phyloP scores from a whole-genome alignment of 768 basidiomycete species.

The Termitomyces sp. region DNA sequence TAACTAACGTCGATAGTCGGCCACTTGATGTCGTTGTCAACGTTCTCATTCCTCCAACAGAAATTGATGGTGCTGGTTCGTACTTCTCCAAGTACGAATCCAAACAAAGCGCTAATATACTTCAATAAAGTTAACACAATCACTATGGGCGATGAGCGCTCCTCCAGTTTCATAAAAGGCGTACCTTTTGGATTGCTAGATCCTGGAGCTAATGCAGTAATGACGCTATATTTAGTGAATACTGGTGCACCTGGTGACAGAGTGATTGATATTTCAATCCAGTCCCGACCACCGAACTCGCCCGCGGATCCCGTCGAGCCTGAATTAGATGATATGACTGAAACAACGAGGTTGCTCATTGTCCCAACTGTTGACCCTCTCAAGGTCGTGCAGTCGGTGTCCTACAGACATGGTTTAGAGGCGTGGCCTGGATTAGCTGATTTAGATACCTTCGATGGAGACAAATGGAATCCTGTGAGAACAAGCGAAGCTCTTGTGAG shows the following conservation, averaged over 20 bases:
- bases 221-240: conserved; percentile 60
- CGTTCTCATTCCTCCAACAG: conserved; percentile 75
- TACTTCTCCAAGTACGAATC: conserved; percentile 1
- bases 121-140: conserved; percentile 50
- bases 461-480: conserved; percentile 45
- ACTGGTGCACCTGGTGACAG: conserved; percentile 65
- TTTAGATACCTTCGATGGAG: conserved; percentile 45
- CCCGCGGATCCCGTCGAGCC: conserved; percentile 19
- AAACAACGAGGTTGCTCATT: conserved; percentile 60
- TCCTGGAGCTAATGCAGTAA: conserved; percentile 52
- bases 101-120: background rate
- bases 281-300: conserved; percentile 43
- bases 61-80: conserved; percentile 68
- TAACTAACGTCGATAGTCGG: conserved; percentile 68
- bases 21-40: conserved; percentile 68
- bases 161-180: conserved; percentile 70
- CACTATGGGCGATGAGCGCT: conserved; percentile 54
- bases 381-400: conserved; percentile 43
- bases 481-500: conserved; percentile 56
- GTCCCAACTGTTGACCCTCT: conserved; percentile 68
- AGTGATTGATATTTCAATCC: conserved; percentile 76
- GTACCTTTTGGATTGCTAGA: conserved; percentile 58
- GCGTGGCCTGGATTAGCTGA: conserved; percentile 46
- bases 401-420: conserved; percentile 42
- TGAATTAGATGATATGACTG: conserved; percentile 37